Base-by-base conservation (phyloP, 257 asterid species). In the Penstemon barbatus region DNA sequence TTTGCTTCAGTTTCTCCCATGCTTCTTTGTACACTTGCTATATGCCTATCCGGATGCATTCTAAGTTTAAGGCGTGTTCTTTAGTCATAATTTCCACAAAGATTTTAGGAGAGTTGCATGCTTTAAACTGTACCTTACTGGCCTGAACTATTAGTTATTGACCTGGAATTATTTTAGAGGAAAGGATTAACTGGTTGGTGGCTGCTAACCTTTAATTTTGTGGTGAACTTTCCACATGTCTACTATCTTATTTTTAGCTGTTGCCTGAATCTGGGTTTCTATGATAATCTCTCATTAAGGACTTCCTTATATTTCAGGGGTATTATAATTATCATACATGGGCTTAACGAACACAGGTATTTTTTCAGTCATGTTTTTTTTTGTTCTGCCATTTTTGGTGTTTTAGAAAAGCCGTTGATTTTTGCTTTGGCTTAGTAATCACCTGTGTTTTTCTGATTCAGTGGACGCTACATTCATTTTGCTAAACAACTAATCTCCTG, bases 321-420 rank as follows among this genome's bases (percentile, higher is more conserved):
- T 46, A 86, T 91, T 76, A 64, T 94, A 71, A 85, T 94, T 52
- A 80, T 94, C 87, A 87, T 94, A 72, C 99, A 94, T 57, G 99
- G 99, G 57, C 95, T 94, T 53, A 94, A 94, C 71, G 99, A 91
- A 80, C 99, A 94, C 90, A 84, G 99, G 99, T 91, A 9, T 74
- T 69, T 6, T 9, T 25, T 38, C 52, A 1, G 51, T 25, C 67
- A 40, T 61, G 40, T n/a, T 6, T 45, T 60, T 59, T 60, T 56
- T 60, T 46, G 25, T 71, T 65, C 12, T 36, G 33, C 33, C 33
- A 25, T 4, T 60, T 39, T 61, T 37, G 69, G 45, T 66, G 48
- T 49, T 8, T 53, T n/a, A 68, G 37, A 39, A 53, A 52, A 66
- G 73, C 25, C 42, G 54, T 19, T 48, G 42, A 54, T 69, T 63